Base-by-base conservation (phyloP, 352 stramenopile genomes). In the Globisporangium radiosum region DNA sequence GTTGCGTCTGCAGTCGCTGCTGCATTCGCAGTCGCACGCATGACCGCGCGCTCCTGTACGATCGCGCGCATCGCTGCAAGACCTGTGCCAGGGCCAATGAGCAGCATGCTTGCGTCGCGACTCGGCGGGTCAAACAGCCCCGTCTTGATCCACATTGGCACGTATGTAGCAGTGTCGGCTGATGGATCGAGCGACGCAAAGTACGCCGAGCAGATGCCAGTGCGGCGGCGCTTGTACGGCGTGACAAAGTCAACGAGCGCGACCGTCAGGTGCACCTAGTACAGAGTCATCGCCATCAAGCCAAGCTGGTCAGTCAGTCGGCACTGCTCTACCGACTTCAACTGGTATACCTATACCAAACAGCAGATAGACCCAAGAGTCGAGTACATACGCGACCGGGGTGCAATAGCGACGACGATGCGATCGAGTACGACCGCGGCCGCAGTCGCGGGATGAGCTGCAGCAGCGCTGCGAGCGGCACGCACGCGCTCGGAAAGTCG, bases 381-480 rank as follows among this genome's bases (percentile, higher is more conserved):
- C 48, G 25, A 36, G 54, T 38, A 52, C 66, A 33, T 73, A 76
- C 69, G 51, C 74, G 57, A 19, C 71, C 64, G 42, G 87, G 75
- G 60, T 94, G 64, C 25, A 81, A 58, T 15, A 81, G 40, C 9
- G 72, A 72, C 7, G 87, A 94, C 7, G 90, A 97, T 19, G 92
- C 88, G 52, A 98, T 98, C 44, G 91, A 97, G 72, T 97, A 98
- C 44, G 79, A 81, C 4, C 93, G 85, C 2, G 93, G 92, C 47
- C 91, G 72, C 51, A 97, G 75, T 5, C 71, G 70, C 38, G 90
- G 89, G 52, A 97, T 86, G 14, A 97, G 64, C 58, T 94, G 80
- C 38, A 97, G 54, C 8, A 97, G 51, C n/a, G 78, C 76, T 7
- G 70, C 63, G 15, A 97, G 68, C 9, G 86, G 78, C 14, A 92